phyloP scores from a whole-genome alignment of 1,284 basidiomycete species.

The Apiotrichum laibachii region DNA sequence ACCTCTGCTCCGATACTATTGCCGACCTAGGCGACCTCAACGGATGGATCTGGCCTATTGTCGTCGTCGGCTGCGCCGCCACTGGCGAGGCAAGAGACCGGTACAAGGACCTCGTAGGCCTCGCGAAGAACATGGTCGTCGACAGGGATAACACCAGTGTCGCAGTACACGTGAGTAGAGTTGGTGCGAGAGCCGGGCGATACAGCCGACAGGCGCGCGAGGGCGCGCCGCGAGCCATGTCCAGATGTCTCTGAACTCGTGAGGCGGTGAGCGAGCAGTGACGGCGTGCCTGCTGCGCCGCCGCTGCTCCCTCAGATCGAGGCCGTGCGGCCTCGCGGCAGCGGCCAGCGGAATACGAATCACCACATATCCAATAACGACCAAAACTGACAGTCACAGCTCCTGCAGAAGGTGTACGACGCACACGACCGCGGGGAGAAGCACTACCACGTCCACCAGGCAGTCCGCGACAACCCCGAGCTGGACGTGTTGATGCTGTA shows the following conservation, averaged over 20 bases:
- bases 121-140: not conserved
- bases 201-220: not conserved
- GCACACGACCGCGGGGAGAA: not conserved
- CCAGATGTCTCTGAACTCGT: not conserved
- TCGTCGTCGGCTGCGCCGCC: slow-evolving; percentile 8
- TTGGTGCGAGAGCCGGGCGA: too few relatives aligned
- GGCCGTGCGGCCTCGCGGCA: too few relatives aligned
- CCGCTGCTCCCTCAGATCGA: too few relatives aligned
- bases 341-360: too few relatives aligned
- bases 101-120: not conserved
- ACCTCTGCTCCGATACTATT: slow-evolving; percentile 1
- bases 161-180: not conserved
- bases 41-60: slow-evolving; percentile 12
- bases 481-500: slow-evolving; percentile 10
- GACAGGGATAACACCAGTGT: not conserved
- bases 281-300: too few relatives aligned
- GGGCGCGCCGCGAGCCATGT: not conserved
- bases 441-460: slow-evolving; percentile 9
- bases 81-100: not conserved
- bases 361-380: not conserved
- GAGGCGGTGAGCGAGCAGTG: too few relatives aligned
- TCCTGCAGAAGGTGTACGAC: slow-evolving; percentile 4
- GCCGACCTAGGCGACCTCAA: slow-evolving; percentile 8
- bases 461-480: slow-evolving; percentile 6
- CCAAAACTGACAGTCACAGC: not conserved